These are phyloP conservation scores for Batkoa obscura DNA, from an alignment of 371 early-diverging fungal species.

Conservation along the genomic window DNA sequence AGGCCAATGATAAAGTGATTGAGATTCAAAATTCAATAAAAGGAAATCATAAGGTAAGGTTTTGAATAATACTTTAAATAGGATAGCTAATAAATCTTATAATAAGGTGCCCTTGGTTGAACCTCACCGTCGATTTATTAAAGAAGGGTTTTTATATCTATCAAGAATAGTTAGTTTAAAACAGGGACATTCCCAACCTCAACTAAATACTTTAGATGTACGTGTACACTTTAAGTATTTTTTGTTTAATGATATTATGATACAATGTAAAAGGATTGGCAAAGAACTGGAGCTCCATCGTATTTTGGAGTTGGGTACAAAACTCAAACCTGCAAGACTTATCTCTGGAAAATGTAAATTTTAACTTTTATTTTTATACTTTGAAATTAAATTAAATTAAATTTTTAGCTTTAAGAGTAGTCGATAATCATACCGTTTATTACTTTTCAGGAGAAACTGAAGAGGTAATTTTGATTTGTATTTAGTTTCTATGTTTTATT, in stretches of 20 bases:
- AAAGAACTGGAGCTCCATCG: background rate
- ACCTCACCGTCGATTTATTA: conserved; percentile 25
- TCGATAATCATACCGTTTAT: conserved; percentile 2
- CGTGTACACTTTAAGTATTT: conserved; percentile 14
- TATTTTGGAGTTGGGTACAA: background rate
- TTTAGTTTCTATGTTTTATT: too few species aligned
- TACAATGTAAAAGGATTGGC: conserved; percentile 11
- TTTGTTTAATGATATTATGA: conserved; percentile 31
- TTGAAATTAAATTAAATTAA: background rate
- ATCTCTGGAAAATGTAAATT: background rate
- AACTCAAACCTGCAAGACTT: background rate
- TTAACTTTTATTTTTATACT: background rate
- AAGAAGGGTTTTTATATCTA: conserved; percentile 19
- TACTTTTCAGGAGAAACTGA: conserved; percentile 4
- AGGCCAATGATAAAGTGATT: conserved; percentile 21
- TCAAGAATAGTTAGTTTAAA: conserved; percentile 11
- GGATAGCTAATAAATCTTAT: background rate
- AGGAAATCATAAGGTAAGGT: conserved; percentile 10
- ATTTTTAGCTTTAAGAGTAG: conserved; percentile 1
- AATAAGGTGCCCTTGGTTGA: conserved; percentile 21
- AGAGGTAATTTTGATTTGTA: conserved; percentile 2
- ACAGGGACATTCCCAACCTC: conserved; percentile 7
- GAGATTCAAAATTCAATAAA: conserved; percentile 24
- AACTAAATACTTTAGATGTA: background rate
- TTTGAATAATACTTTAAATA: background rate